Base-by-base conservation (phyloP, 805 yeast genomes). In the Saccharomycopsis oosterbeekiorum region DNA sequence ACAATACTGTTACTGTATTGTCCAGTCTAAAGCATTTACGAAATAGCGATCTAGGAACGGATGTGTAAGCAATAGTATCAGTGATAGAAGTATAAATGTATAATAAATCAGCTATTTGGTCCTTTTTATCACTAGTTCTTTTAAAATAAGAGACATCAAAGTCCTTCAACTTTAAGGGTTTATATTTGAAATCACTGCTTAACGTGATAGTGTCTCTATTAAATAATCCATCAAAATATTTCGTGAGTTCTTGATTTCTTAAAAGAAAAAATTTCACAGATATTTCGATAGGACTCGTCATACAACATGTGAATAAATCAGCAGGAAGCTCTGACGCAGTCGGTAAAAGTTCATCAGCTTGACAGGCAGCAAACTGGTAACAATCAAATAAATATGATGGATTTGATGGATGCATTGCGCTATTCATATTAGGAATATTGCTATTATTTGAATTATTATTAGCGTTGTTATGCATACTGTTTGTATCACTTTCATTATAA, bases 1-100 rank as follows among this genome's bases (percentile, higher is more conserved):
- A 94, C 65, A 94, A 76, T 0, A 97, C 97, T 2, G 98, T 97
- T 10, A 94, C 97, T 85, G 94, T 92, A 67, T 93, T 76, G 71
- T 94, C 99, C 71, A 93, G 99, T 70, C 99, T 82, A 69, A 94
- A 94, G 9, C 94, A 76, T 63, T 92, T 81, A 69, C 92, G 93
- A 77, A 94, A 94, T 37, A 94, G 74, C 0, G 96, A 90, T 64
- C 97, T 78, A 2, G 96, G 90, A 42, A 94, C 74, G 1, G 92
- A 83, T 0, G 97, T 89, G 97, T 98, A 94, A 1, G 99, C 99
- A 59, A 94, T 93, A 0, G 98, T 93, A 72, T 94, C 99, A 2
- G 98, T 93, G 47, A 94, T 90, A 1, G 99, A 97, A 1, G 97
- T 94, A 73, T 93, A 94, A 40, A 94, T 93, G 97, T 98, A 94